Percentiles rank a stretch among this genome's conserved stretches.
phyloP scores from a whole-genome alignment of 2,329 filamentous ascomycete genomes.

The Parascedosporium putredinis region DNA sequence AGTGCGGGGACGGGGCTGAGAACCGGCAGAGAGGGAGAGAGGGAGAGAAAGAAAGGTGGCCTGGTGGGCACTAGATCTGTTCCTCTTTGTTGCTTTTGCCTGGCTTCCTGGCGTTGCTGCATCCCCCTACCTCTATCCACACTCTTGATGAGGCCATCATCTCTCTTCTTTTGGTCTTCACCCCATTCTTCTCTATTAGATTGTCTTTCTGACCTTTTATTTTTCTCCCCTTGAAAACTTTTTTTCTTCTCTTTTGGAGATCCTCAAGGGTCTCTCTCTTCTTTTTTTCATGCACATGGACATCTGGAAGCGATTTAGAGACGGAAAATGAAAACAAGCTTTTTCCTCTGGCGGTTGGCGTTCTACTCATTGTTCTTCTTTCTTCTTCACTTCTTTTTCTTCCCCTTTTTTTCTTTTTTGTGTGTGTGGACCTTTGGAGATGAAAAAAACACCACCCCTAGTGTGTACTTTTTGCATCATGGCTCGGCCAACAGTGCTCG shows the following conservation, averaged over 20 bases:
- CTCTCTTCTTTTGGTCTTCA: neutral
- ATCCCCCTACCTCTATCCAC: no score
- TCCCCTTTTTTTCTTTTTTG: neutral
- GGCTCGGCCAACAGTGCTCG: no score
- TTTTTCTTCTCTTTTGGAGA: neutral
- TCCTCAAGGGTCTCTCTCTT: neutral
- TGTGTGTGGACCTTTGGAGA: no score
- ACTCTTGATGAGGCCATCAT: neutral
- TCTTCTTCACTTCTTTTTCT: no score
- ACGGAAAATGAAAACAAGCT: neutral
- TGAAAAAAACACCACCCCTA: no score
- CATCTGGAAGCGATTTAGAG: neutral
- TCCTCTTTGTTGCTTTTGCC: no score
- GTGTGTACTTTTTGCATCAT: no score
- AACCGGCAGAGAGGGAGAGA: no score
- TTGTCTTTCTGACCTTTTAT: neutral
- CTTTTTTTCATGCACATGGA: neutral
- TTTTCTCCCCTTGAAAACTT: neutral
- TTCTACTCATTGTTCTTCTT: no score
- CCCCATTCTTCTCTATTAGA: neutral
- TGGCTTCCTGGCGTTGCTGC: no score
- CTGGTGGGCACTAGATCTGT: no score
- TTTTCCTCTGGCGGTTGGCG: neutral
- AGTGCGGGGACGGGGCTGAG: conserved; percentile 6
- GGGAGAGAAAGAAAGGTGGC: no score